Evolutionary conservation across 2,329 filamentous ascomycete species (phyloP), one percentile per base, ranked within the genome.

Genomic region (Hymenoscyphus fraxineus): DNA sequence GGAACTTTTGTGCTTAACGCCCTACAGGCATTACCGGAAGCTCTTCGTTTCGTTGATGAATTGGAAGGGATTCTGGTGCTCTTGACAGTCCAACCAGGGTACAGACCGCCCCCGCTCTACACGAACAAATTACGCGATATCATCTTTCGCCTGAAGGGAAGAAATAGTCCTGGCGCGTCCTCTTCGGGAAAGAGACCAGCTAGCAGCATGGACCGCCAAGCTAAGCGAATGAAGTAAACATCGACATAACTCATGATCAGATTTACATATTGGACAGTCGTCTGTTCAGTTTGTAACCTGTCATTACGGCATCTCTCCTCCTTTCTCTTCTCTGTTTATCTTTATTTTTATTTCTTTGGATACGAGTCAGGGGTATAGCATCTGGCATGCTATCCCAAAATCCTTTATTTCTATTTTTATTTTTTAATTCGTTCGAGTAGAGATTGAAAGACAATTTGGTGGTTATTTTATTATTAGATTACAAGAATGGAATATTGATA

Each of bases 151-250:
- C 61, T 73, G 22, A 71, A 68, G 44, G 60, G 68, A 62, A 16
- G 22, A 57, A 41, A 35, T 7, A 58, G 41, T 32, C 38, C 61
- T n/a, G 60, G 63, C 35, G 15, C 60, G 35, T 40, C 58, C 6
- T 59, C 66, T 27, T 60, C 63, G 13, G 64, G 68, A 22, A 71
- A 74, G 65, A 70, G 71, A 57, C 64, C 68, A 59, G 69, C 67
- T 16, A 67, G 66, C 32, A 59, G 67, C n/a, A 58, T 66, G 35
- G 70, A 73, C 16, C 67, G 69, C 54, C 69, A 67, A 35, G 67
- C 58, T 31, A 72, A 71, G 57, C 66, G 69, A 55, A 74, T 73
- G 71, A 74, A 72, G 66, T 74, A 41, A 69, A 64, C 32, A 35
- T 13, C 27, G 10, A 54, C 19, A 27, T 15, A 38, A n/a, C 27